A percentile compares a stretch with the other conserved stretches of the same genome.
Evolutionary conservation across 73 alveolate genomes (phyloP).

Genomic region (Blepharisma stoltei): DNA sequence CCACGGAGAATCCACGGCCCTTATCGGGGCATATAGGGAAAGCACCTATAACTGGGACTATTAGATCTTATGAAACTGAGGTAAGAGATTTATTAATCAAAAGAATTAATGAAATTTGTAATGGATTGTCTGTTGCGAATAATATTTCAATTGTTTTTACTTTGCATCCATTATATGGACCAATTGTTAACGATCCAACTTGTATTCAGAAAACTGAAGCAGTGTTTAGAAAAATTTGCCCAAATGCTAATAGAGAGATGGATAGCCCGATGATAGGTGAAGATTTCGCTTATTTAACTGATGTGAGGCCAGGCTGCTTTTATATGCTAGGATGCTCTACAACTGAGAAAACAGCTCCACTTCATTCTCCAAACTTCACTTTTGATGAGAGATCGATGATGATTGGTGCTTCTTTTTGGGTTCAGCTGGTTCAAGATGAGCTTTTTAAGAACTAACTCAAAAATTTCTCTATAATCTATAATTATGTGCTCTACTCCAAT

Average conservation of each 20-base stretch:
- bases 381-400: constrained; percentile 28
- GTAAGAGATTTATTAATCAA: constrained; percentile 20
- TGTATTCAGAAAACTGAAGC: neutral
- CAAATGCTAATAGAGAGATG: neutral
- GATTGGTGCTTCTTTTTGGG: constrained; percentile 36
- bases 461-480: too few species aligned
- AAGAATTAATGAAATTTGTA: constrained; percentile 30
- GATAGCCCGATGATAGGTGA: constrained; percentile 43
- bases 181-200: neutral
- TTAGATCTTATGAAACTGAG: constrained; percentile 40
- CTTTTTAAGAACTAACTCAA: neutral
- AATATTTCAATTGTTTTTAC: constrained; percentile 20
- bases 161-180: constrained; percentile 4
- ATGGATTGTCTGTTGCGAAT: neutral
- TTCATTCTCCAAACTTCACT: constrained; percentile 22
- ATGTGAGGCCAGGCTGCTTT: constrained; percentile 62
- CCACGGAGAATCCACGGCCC: too few species aligned
- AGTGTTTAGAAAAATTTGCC: neutral
- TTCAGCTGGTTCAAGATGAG: neutral
- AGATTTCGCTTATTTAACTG: constrained; percentile 58
- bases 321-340: constrained; percentile 33
- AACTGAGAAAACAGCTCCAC: neutral
- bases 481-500: too few species aligned
- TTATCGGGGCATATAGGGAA: too few species aligned
- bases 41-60: constrained; percentile 49